A percentile compares a stretch with the other conserved stretches of the same genome.
These are phyloP conservation scores for Penstemon newberryi DNA, from an alignment of 257 asterid genomes.

Conservation along the genomic window DNA sequence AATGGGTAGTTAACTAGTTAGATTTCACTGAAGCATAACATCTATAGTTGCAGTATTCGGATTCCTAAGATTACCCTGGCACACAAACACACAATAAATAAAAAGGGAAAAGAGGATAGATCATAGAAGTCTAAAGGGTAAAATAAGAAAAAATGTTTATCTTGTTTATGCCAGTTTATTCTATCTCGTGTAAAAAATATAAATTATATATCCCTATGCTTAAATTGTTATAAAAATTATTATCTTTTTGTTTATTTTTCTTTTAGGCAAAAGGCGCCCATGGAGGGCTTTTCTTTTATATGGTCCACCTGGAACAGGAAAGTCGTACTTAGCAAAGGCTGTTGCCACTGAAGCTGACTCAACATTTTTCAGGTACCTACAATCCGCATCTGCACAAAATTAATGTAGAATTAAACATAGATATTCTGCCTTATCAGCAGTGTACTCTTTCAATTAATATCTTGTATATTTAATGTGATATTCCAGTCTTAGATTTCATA, in stretches of 20 bases:
- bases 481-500: background rate
- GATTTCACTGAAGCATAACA: too few relatives aligned
- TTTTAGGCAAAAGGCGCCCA: constrained; percentile 59
- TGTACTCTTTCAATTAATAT: background rate
- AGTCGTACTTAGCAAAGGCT: constrained; percentile 64
- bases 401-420: background rate
- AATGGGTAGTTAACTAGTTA: too few relatives aligned
- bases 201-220: too few relatives aligned
- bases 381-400: too few relatives aligned
- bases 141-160: background rate
- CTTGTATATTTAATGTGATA: background rate
- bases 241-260: background rate
- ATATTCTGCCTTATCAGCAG: background rate
- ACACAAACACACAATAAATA: too few relatives aligned
- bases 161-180: background rate
- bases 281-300: constrained; percentile 65
- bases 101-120: background rate
- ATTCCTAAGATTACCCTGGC: too few relatives aligned
- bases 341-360: constrained; percentile 69
- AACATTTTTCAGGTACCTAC: constrained; percentile 53
- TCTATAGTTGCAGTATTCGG: too few relatives aligned
- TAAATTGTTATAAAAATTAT: too few relatives aligned
- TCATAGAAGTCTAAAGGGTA: background rate
- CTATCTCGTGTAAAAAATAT: background rate
- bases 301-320: constrained; percentile 72